phyloP scores from a whole-genome alignment of 73 alveolate species.

The Paramecium biaurelia region DNA sequence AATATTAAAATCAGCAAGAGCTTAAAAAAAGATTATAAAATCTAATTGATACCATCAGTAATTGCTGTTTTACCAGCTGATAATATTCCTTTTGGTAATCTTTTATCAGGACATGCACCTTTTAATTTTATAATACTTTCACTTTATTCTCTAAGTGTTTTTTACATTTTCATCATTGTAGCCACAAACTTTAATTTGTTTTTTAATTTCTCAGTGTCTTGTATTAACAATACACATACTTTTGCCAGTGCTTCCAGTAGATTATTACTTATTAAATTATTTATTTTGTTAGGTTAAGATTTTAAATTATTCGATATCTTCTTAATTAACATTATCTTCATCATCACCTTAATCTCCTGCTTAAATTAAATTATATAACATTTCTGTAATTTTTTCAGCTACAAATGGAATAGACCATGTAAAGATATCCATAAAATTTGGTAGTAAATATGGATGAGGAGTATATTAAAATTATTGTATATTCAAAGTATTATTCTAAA shows the following conservation, averaged over 20 bases:
- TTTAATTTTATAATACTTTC: conserved; percentile 79
- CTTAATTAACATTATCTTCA: conserved; percentile 54
- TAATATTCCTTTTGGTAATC: conserved; percentile 80
- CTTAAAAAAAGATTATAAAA: background rate
- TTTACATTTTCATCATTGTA: conserved; percentile 69
- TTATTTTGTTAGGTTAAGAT: conserved; percentile 3
- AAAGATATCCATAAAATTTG: conserved; percentile 87
- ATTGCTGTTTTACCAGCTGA: conserved; percentile 84
- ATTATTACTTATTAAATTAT: background rate
- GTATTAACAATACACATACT: background rate
- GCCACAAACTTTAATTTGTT: conserved; percentile 58
- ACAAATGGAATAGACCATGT: conserved; percentile 94
- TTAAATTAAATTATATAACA: conserved; percentile 70
- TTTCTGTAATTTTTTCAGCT: conserved; percentile 86
- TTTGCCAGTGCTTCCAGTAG: conserved; percentile 26
- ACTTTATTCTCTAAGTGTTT: conserved; percentile 80
- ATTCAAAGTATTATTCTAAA: conserved; percentile 80
- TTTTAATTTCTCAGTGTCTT: conserved; percentile 40
- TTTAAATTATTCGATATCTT: conserved; percentile 64
- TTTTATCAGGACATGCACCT: conserved; percentile 84
- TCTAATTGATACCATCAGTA: background rate
- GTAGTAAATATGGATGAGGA: conserved; percentile 91
- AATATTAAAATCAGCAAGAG: conserved; percentile 6
- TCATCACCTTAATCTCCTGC: conserved; percentile 61
- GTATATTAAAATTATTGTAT: conserved; percentile 90